Base-by-base conservation (phyloP, 768 basidiomycete genomes). In the Tulasnella sp. region DNA sequence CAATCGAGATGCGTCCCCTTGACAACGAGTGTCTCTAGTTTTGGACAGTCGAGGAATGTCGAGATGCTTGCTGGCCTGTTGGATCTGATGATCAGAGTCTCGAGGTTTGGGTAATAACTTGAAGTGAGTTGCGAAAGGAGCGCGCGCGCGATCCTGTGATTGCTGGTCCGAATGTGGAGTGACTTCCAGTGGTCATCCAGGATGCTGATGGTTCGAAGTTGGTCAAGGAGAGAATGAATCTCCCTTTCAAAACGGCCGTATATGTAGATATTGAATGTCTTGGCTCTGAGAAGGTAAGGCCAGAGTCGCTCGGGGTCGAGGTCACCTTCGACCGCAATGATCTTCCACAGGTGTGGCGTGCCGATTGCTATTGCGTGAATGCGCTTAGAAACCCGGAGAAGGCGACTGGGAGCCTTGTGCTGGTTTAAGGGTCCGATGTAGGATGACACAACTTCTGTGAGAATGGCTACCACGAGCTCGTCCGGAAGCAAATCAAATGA, bases 301-400 rank as follows among this genome's bases (percentile, higher is more conserved):
- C 46, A 24, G 8, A 76, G 54, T 54, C 46, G 42, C 20, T 16
- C 6, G 24, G 31, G 28, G 12, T 58, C 8, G 20, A 50, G n/a
- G 20, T 54, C 28, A n/a, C 31, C 46, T 3, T 20, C 6, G 22
- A 76, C 14, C 3, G 31, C 76, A 24, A 76, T 76, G 16, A 48
- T 76, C n/a, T 34, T 58, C 76, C 76, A 76, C 24, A 76, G 76
- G 9, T 76, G 28, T 76, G 76, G 48, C 18, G 76, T 76, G 44
- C n/a, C 54, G 9, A 22, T 50, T 8, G 46, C 76, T 8, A 76
- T 50, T 14, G 46, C 46, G 54, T 58, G 76, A 58, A 76, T 50
- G 41, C 48, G 76, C 24, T 50, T 76, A 1, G 42, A 76, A 34
- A 76, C n/a, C 24, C 46, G 54, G 41, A 50, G 34, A 40, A 76